phyloP scores from a whole-genome alignment of 257 asterid genomes.

The Forsythia suspensa region DNA sequence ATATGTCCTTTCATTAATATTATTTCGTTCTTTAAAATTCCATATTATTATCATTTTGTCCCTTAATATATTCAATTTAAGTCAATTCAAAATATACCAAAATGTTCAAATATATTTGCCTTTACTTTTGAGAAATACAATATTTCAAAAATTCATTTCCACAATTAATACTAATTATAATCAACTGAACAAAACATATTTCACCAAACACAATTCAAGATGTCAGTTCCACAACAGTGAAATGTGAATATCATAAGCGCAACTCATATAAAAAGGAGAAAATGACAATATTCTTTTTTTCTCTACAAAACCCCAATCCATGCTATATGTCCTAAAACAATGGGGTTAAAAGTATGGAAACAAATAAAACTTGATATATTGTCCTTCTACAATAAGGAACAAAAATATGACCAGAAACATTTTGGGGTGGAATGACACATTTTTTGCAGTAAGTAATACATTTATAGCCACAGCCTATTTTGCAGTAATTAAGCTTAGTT shows the following conservation, averaged over 20 bases:
- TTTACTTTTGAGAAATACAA: too few species aligned
- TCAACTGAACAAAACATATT: neutral
- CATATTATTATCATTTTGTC: too few species aligned
- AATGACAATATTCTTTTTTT: neutral
- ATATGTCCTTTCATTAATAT: too few species aligned
- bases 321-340: neutral
- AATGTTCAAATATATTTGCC: too few species aligned
- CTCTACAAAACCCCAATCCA: neutral
- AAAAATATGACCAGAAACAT: slow-evolving; percentile 7
- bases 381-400: neutral
- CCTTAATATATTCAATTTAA: too few species aligned
- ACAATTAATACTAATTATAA: too few species aligned
- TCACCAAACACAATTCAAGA: neutral
- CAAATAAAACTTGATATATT: neutral
- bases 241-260: neutral
- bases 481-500: slow-evolving; percentile 19
- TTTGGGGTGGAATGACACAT: slow-evolving; percentile 3
- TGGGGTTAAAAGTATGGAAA: neutral
- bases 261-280: neutral
- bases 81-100: too few species aligned
- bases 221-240: neutral
- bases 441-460: slow-evolving; percentile 14
- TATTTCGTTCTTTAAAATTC: too few species aligned
- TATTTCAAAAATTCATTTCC: neutral
- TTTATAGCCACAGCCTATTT: neutral